These are phyloP conservation scores for Starmera amethionina DNA, from an alignment of 805 yeast genomes.

Conservation along the genomic window DNA sequence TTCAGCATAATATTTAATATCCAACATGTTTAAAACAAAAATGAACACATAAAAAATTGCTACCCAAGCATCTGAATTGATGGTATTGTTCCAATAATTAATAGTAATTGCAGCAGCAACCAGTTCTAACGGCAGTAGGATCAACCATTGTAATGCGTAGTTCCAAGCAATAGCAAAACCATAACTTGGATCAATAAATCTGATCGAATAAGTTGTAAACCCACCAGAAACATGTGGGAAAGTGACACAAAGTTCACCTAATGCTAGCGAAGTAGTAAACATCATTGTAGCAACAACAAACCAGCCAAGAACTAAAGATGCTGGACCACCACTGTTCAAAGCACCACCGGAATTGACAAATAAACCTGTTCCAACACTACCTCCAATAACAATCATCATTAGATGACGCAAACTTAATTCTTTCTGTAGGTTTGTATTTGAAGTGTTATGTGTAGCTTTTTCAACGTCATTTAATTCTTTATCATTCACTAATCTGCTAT, in stretches of 20 bases:
- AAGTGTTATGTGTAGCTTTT: slow-evolving; percentile 20
- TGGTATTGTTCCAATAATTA: slow-evolving; percentile 38
- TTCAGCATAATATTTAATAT: slow-evolving; percentile 55
- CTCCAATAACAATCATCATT: slow-evolving; percentile 65
- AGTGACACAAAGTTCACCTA: slow-evolving; percentile 61
- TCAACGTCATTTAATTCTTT: slow-evolving; percentile 20
- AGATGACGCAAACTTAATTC: slow-evolving; percentile 35
- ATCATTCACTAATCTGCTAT: not conserved
- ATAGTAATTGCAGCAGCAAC: slow-evolving; percentile 53
- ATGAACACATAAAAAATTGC: slow-evolving; percentile 46
- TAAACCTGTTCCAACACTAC: slow-evolving; percentile 61
- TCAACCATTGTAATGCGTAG: slow-evolving; percentile 56
- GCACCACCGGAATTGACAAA: slow-evolving; percentile 55
- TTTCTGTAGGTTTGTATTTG: slow-evolving; percentile 22
- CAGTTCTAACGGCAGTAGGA: slow-evolving; percentile 55
- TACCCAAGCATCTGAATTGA: slow-evolving; percentile 49
- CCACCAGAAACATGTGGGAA: slow-evolving; percentile 52
- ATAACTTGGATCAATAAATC: slow-evolving; percentile 57
- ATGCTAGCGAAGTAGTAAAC: slow-evolving; percentile 41
- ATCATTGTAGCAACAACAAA: slow-evolving; percentile 46
- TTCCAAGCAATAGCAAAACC: slow-evolving; percentile 72
- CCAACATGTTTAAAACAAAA: slow-evolving; percentile 38
- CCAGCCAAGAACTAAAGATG: slow-evolving; percentile 43
- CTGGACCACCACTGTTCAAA: slow-evolving; percentile 51
- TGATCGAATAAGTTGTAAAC: slow-evolving; percentile 48